These are phyloP conservation scores for Pseudogymnoascus sp. DNA, from an alignment of 2,329 filamentous ascomycete species.

Conservation along the genomic window DNA sequence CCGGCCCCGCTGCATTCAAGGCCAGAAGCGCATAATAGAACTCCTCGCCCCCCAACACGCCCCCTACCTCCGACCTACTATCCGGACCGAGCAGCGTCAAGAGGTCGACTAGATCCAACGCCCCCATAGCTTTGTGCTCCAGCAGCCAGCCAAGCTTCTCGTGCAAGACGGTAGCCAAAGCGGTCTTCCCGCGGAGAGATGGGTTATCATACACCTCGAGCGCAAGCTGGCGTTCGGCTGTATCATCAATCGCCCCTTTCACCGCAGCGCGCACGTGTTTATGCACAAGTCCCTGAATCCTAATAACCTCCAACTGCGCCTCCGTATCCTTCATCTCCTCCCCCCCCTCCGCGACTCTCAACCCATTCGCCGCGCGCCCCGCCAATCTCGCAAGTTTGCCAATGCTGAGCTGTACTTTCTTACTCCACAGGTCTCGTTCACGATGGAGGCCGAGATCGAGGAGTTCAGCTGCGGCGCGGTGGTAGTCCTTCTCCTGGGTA, in stretches of 20 bases:
- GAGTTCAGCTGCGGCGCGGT: conserved; percentile 62
- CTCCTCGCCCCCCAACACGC: conserved; percentile 44
- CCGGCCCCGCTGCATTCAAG: conserved; percentile 36
- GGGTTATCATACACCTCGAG: conserved; percentile 49
- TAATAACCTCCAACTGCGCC: conserved; percentile 37
- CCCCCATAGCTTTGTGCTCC: conserved; percentile 60
- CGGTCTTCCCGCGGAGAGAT: conserved; percentile 49
- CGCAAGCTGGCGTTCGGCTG: conserved; percentile 67
- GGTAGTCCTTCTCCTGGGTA: conserved; percentile 63
- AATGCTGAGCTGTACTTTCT: conserved; percentile 84
- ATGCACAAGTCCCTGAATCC: conserved; percentile 72
- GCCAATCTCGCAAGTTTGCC: conserved; percentile 74
- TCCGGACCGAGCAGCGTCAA: conserved; percentile 61
- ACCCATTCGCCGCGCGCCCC: conserved; percentile 36
- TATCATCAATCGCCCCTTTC: conserved; percentile 65
- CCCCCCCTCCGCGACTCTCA: conserved; percentile 18
- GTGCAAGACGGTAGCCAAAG: conserved; percentile 62
- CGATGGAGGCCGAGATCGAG: conserved; percentile 58
- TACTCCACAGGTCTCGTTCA: conserved; percentile 80
- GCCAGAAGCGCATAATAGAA: conserved; percentile 52
- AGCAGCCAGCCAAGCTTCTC: conserved; percentile 62
- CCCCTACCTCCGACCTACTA: conserved; percentile 30
- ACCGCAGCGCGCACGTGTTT: conserved; percentile 60
- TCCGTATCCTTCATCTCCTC: conserved; percentile 30
- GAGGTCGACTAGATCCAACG: conserved; percentile 59